These are phyloP conservation scores for Mallotus japonicus DNA, from an alignment of 441 rosid genomes.

Conservation along the genomic window DNA sequence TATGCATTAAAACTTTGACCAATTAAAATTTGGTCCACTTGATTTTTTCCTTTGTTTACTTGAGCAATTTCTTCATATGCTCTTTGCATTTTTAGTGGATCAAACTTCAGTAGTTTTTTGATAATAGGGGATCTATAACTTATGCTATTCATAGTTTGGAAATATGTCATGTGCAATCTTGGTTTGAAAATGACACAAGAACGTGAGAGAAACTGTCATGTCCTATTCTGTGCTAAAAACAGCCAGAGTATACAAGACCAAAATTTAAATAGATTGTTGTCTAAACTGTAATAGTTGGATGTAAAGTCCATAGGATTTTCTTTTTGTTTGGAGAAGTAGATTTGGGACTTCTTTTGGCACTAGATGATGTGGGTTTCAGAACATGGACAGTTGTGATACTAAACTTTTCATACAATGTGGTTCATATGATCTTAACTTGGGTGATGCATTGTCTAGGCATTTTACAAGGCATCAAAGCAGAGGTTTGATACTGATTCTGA, in stretches of 20 bases:
- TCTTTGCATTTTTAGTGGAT: not conserved
- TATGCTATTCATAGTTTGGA: not conserved
- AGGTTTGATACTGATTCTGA: conserved; percentile 66
- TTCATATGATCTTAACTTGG: conserved; percentile 25
- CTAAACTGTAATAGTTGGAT: no score
- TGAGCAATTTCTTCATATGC: not conserved
- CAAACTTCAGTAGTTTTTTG: not conserved
- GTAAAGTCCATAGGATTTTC: not conserved
- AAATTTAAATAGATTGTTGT: not conserved
- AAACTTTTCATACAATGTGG: not conserved
- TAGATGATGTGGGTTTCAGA: not conserved
- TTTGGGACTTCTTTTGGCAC: not conserved
- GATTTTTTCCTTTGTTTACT: not conserved
- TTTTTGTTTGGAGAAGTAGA: not conserved
- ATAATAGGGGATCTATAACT: not conserved
- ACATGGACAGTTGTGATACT: not conserved
- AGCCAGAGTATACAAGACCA: not conserved
- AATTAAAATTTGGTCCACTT: not conserved
- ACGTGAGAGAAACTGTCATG: not conserved
- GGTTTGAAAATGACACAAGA: not conserved
- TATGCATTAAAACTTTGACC: no score
- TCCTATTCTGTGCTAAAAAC: not conserved
- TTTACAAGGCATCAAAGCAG: conserved; percentile 76
- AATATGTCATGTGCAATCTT: not conserved
- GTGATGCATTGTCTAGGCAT: conserved; percentile 42